These are phyloP conservation scores for Physcomitrium patens DNA, from an alignment of 225 moss, liverwort and hornwort species.

Conservation along the genomic window DNA sequence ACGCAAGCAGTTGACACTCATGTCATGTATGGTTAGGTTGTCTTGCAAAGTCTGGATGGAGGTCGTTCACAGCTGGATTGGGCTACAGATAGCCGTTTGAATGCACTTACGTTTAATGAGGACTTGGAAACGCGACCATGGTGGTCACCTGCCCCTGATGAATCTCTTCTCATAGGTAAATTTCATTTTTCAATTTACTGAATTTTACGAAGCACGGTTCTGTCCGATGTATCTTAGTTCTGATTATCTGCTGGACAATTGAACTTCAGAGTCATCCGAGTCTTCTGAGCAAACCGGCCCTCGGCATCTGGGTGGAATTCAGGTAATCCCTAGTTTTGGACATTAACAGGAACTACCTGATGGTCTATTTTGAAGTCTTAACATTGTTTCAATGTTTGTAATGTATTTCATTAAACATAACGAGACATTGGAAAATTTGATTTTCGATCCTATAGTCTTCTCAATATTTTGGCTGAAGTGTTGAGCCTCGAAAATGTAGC, in stretches of 20 bases:
- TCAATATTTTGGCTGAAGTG: background rate
- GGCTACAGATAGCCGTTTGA: slow-evolving; percentile 63
- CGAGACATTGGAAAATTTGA: slow-evolving; percentile 3
- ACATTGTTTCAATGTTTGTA: background rate
- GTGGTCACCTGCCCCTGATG: slow-evolving; percentile 91
- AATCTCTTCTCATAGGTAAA: slow-evolving; percentile 54
- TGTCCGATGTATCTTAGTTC: background rate
- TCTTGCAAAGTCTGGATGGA: slow-evolving; percentile 58
- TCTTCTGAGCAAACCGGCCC: slow-evolving; percentile 42
- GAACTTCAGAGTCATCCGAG: slow-evolving; percentile 60
- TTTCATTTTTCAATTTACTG: too few species aligned
- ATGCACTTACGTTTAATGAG: slow-evolving; percentile 74
- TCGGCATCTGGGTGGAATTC: slow-evolving; percentile 45
- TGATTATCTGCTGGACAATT: background rate
- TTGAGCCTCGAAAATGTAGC: slow-evolving; percentile 23
- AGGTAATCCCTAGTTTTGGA: slow-evolving; percentile 47
- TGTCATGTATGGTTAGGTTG: slow-evolving; percentile 46
- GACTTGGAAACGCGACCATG: slow-evolving; percentile 91
- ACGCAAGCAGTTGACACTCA: slow-evolving; percentile 10
- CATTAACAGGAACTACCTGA: slow-evolving; percentile 1
- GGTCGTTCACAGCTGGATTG: slow-evolving; percentile 71
- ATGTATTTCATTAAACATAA: background rate
- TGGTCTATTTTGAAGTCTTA: background rate
- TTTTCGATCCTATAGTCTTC: background rate
- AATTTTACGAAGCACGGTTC: background rate